Evolutionary conservation across 2,329 filamentous ascomycete genomes (phyloP).

Genomic region (Venturia effusa): DNA sequence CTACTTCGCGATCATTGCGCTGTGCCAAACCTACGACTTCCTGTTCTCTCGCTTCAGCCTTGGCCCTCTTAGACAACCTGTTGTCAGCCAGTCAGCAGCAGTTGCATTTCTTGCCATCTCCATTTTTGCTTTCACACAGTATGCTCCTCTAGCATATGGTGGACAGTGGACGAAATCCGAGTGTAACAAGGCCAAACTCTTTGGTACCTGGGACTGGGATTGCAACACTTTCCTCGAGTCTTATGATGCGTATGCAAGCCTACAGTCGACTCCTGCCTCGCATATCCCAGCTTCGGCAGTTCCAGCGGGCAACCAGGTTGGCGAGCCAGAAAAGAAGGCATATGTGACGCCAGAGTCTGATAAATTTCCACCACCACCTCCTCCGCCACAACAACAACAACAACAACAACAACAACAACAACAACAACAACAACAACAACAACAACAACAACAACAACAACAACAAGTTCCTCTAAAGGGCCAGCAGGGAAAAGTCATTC

Average conservation of each 20-base stretch:
- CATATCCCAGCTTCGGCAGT: slow-evolving; percentile 11
- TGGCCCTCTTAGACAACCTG: slow-evolving; percentile 57
- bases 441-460: no score
- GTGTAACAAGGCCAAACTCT: slow-evolving; percentile 78
- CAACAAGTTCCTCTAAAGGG: slow-evolving; percentile 19
- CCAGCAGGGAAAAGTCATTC: slow-evolving; percentile 19
- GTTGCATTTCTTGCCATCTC: slow-evolving; percentile 64
- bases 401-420: no score
- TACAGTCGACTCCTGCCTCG: slow-evolving; percentile 1
- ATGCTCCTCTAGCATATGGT: slow-evolving; percentile 81
- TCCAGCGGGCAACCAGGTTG: slow-evolving; percentile 16
- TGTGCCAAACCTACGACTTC: slow-evolving; percentile 87
- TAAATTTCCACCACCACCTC: slow-evolving; percentile 15
- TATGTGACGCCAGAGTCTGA: slow-evolving; percentile 14
- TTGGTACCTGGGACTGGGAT: slow-evolving; percentile 91
- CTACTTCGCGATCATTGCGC: slow-evolving; percentile 83
- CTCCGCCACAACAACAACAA: slow-evolving; percentile 21
- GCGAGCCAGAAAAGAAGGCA: slow-evolving; percentile 25
- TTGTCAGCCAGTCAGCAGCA: slow-evolving; percentile 64
- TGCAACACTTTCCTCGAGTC: slow-evolving; percentile 57
- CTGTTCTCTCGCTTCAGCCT: slow-evolving; percentile 59
- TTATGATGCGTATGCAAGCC: slow-evolving; percentile 11
- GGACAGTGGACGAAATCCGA: slow-evolving; percentile 86
- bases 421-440: no score
- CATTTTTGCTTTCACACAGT: slow-evolving; percentile 69